Evolutionary conservation across 352 stramenopile species (phyloP), one percentile per base, ranked within the genome.

Genomic region (Aphanomyces cochlioides): DNA sequence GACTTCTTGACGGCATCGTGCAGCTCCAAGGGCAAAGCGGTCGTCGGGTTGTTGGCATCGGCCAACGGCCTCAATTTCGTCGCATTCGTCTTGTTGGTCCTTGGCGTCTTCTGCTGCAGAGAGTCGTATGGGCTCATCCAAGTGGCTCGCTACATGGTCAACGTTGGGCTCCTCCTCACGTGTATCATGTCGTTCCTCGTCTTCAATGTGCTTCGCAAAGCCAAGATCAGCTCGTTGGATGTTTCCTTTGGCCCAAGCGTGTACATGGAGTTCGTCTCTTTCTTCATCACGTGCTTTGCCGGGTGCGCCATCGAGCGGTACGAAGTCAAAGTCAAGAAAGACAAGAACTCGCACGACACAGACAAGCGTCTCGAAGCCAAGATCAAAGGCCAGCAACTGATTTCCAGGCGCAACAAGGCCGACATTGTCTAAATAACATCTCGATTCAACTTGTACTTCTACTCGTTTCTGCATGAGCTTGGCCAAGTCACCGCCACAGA

Each of bases 171-270:
- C 28, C 10, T 67, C 7, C 54, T 36, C 59, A 57, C n/a, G 0
- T 36, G 13, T 40, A n/a, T 67, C n/a, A 67, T 67, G 59, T 38
- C 41, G 41, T 67, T 67, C 28, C 41, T 67, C 59, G 37, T 67
- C 17, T 58, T 67, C 19, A 6, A 6, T 6, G 17, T 13, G 28
- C 34, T 67, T 12, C 59, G 59, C 47, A 53, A 21, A 12, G 59
- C 36, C 17, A 53, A 56, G 19, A 12, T 28, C 5, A 67, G 59
- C 21, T 37, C 15, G 13, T 2, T 28, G 7, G 17, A 37, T 1
- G 36, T 56, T 7, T 28, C 47, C 37, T 67, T 56, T 40, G 47
- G 59, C 47, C 7, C 28, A 13, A 19, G 37, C 13, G 7, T 67
- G n/a, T 67, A 67, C 47, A 56, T 67, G 15, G 59, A 67, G 34